Conservation (phyloP, 352 stramenopile genomes). For the Phytophthora cryptogea region DNA sequence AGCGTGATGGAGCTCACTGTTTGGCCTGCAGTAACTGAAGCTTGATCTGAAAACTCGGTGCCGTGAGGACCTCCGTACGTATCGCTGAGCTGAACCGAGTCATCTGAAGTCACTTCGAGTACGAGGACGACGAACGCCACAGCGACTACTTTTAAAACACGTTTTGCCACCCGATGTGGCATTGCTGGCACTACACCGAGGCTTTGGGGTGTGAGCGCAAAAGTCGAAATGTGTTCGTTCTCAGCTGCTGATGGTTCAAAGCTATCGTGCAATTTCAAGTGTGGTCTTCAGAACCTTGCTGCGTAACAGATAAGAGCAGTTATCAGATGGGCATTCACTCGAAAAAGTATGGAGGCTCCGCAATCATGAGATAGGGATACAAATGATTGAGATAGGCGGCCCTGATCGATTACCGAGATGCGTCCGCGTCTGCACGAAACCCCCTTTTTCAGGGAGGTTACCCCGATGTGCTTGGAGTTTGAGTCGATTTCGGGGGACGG, state of each 20-base stretch:
- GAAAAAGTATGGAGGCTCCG: conserved; percentile 3
- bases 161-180: not conserved
- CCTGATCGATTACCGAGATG: conserved; percentile 27
- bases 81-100: conserved; percentile 19
- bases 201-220: not conserved
- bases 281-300: conserved; percentile 10
- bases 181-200: conserved; percentile 7
- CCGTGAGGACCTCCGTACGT: conserved; percentile 20
- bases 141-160: not conserved
- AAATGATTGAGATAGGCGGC: conserved; percentile 26
- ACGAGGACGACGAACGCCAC: conserved; percentile 1
- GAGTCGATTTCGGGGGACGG: no score
- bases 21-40: conserved; percentile 3
- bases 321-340: conserved; percentile 14
- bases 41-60: conserved; percentile 12
- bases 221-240: conserved; percentile 6
- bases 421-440: not conserved
- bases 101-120: not conserved
- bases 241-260: conserved; percentile 12
- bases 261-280: conserved; percentile 10
- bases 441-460: no score
- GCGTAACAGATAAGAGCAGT: conserved; percentile 4
- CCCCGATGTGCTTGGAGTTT: no score
- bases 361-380: conserved; percentile 23
- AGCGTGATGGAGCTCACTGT: conserved; percentile 9